Base-by-base conservation (phyloP, 2,329 filamentous ascomycete genomes). In the Sporothrix brasiliensis region DNA sequence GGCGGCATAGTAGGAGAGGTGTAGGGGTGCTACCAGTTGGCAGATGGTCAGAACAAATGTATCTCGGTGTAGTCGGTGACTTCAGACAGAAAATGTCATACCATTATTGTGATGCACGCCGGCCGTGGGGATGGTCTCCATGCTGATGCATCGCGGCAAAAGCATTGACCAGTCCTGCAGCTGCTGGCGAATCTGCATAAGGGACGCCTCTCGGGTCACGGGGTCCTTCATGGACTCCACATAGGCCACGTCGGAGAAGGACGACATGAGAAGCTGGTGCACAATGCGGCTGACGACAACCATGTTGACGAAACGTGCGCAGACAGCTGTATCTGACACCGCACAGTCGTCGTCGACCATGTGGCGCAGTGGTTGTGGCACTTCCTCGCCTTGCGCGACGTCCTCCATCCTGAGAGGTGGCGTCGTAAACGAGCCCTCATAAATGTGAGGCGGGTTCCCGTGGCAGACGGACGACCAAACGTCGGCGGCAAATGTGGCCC, bases 381-480 rank as follows among this genome's bases (percentile, higher is more conserved):
- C 78, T 66, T 82, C 78, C 72, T 84, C 83, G 44, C 83, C 82
- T 21, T 77, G 79, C 9, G 78, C 74, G 10, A 84, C 68, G 72
- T 84, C 82, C 1, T 83, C 81, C 74, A 83, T 78, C 6, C 77
- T 75, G 7, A 80, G 77, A 2, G 77, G 74, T 0, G 76, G 70
- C 0, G 83, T 84, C 61, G 79, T 80, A 68, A 81, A 84, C 0
- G 82, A 81, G 3, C 76, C 77, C 2, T 73, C 72, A 63, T 78
- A 77, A 34, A 84, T 80, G 72, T 83, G 82, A 1, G 82, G 81
- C 4, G 83, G 81, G 63, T 83, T 83, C 0, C 83, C 83, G 70
- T 84, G 82, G 50, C 80, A 81, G 39, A 83, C 77, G 1, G 82
- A 78, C 1, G 82, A 80, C 83, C 83, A 84, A 39, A 79, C 79